Percentiles rank a stretch among this genome's conserved stretches.
These are phyloP conservation scores for Catharanthus roseus DNA, from an alignment of 257 asterid species.

Conservation along the genomic window DNA sequence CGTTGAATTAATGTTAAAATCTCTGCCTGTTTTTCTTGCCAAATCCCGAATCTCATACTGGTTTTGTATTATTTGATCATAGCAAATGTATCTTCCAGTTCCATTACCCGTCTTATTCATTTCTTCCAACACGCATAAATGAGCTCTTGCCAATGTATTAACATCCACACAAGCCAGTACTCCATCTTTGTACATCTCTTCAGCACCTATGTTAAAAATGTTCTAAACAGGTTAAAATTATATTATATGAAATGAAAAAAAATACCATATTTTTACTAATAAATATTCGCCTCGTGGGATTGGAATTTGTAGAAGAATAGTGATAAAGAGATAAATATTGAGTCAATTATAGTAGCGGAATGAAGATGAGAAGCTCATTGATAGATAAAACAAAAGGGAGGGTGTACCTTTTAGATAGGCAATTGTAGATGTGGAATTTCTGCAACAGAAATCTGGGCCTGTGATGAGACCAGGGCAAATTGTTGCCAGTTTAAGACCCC, in stretches of 20 bases:
- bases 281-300: too few species aligned
- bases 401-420: constrained; percentile 62
- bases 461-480: constrained; percentile 78
- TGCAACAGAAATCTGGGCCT: constrained; percentile 47
- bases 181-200: constrained; percentile 63
- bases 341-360: too few species aligned
- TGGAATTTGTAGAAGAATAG: too few species aligned
- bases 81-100: constrained; percentile 67
- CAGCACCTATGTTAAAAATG: constrained; percentile 33
- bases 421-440: constrained; percentile 63
- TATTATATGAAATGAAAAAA: too few species aligned
- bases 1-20: constrained; percentile 12
- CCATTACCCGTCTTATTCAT: constrained; percentile 56
- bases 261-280: too few species aligned
- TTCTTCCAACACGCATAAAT: constrained; percentile 58
- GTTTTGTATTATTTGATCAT: constrained; percentile 42
- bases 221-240: not conserved
- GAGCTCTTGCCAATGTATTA: constrained; percentile 61
- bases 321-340: not conserved
- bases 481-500: constrained; percentile 53
- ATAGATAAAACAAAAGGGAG: too few species aligned
- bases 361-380: too few species aligned
- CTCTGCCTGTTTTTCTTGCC: constrained; percentile 46
- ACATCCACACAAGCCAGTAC: constrained; percentile 57
- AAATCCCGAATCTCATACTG: constrained; percentile 47